phyloP scores from a whole-genome alignment of 176 grass and related monocot genomes.

The Thalia dealbata region DNA sequence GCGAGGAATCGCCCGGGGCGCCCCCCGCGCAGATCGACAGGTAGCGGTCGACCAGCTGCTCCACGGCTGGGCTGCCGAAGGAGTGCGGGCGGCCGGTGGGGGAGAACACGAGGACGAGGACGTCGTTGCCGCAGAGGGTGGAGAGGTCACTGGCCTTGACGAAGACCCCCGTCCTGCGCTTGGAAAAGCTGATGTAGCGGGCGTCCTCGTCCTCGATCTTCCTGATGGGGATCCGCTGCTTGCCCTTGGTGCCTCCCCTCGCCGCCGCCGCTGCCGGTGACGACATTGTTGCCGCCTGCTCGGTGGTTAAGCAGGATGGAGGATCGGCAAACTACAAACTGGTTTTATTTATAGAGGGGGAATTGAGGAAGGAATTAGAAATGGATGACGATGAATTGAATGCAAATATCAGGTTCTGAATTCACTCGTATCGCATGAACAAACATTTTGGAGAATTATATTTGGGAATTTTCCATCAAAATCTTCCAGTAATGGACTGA shows the following conservation, averaged over 20 bases:
- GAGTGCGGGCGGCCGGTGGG: slow-evolving; percentile 2
- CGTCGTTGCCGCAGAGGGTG: slow-evolving; percentile 37
- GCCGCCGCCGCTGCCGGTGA: no score
- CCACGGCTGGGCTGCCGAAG: not conserved
- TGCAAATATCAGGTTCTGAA: no score
- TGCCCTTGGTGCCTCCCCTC: slow-evolving; percentile 23
- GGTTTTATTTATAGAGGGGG: no score
- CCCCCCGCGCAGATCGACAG: not conserved
- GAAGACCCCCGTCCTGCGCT: slow-evolving; percentile 32
- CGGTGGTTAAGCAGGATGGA: no score
- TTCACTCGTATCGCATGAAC: no score
- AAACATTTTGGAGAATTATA: no score
- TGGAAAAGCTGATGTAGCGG: slow-evolving; percentile 36
- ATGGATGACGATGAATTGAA: no score
- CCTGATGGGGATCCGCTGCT: slow-evolving; percentile 30
- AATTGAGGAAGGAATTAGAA: no score
- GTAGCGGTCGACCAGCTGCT: not conserved
- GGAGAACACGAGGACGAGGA: slow-evolving; percentile 3
- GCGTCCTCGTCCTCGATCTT: slow-evolving; percentile 28
- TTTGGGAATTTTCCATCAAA: no score
- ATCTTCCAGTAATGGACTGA: no score
- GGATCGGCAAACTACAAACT: no score
- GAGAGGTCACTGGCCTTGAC: slow-evolving; percentile 45
- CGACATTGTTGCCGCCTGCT: no score
- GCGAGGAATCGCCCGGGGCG: not conserved